phyloP scores from a whole-genome alignment of 2,329 filamentous ascomycete genomes.

The Sclerotinia minor region DNA sequence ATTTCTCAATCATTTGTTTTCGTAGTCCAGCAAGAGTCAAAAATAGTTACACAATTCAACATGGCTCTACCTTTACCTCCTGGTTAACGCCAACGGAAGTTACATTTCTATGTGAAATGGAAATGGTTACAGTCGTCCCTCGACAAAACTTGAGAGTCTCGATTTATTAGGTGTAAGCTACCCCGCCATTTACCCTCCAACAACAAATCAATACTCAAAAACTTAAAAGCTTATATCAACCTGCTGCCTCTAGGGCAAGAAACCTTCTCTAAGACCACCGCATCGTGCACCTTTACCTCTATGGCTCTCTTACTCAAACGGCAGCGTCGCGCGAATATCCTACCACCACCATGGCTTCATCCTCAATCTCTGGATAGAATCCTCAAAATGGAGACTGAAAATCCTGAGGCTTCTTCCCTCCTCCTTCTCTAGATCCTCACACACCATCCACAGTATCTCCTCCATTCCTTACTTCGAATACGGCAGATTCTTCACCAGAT shows the following conservation, averaged over 20 bases:
- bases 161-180: slow-evolving; percentile 76
- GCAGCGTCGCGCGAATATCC: slow-evolving; percentile 88
- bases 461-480: slow-evolving; percentile 78
- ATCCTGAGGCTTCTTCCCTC: slow-evolving; percentile 74
- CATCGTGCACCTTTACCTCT: slow-evolving; percentile 78
- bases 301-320: slow-evolving; percentile 92
- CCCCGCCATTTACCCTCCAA: slow-evolving; percentile 31
- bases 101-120: slow-evolving; percentile 96
- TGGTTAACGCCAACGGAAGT: slow-evolving; percentile 82
- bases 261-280: slow-evolving; percentile 75
- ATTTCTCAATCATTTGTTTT: background rate
- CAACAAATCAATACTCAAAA: slow-evolving; percentile 20
- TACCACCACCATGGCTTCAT: slow-evolving; percentile 86
- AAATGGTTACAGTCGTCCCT: slow-evolving; percentile 88
- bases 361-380: slow-evolving; percentile 73
- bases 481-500: slow-evolving; percentile 64
- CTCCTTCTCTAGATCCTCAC: slow-evolving; percentile 64
- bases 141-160: slow-evolving; percentile 82
- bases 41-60: slow-evolving; percentile 11
- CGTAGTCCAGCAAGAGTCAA: background rate
- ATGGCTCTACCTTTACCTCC: slow-evolving; percentile 42
- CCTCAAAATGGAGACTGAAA: slow-evolving; percentile 75
- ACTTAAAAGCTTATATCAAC: slow-evolving; percentile 41
- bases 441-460: slow-evolving; percentile 54
- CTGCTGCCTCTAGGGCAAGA: slow-evolving; percentile 62